Percentiles rank a stretch among this genome's conserved stretches.
These are phyloP conservation scores for Galium porrigens DNA, from an alignment of 305 asterid species.

Conservation along the genomic window DNA sequence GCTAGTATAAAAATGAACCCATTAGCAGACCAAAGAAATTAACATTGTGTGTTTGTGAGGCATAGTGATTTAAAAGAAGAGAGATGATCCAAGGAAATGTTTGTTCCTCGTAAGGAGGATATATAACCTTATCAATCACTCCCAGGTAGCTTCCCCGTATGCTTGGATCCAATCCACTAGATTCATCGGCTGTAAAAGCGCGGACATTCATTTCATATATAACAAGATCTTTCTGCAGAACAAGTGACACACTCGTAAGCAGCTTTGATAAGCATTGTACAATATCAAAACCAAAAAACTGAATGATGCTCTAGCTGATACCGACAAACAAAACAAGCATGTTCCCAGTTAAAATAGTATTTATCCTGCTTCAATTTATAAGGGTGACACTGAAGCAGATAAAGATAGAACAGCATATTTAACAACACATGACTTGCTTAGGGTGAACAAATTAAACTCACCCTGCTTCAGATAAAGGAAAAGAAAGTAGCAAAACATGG, in stretches of 20 bases:
- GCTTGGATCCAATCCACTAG: conserved; percentile 61
- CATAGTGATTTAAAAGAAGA: background rate
- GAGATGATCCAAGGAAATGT: conserved; percentile 11
- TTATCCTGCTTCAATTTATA: conserved; percentile 2
- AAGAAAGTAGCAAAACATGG: background rate
- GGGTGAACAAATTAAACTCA: background rate
- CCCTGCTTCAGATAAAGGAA: background rate
- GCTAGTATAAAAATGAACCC: background rate
- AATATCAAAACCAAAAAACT: background rate
- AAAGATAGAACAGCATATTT: background rate
- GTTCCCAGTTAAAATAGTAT: background rate
- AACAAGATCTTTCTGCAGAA: conserved; percentile 76
- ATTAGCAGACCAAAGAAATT: background rate
- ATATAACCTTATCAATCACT: conserved; percentile 67
- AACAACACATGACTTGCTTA: background rate
- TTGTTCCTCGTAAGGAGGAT: conserved; percentile 2
- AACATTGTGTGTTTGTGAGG: background rate
- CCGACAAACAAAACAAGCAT: background rate
- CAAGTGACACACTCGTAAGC: conserved; percentile 12
- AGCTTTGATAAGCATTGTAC: background rate
- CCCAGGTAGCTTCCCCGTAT: conserved; percentile 88
- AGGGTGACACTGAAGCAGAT: background rate
- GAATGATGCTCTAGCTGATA: too few species aligned
- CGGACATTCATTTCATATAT: conserved; percentile 95
- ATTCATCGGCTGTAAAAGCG: conserved; percentile 75